Base-by-base conservation (phyloP, 306 rosid genomes). In the Quercus agrifolia region DNA sequence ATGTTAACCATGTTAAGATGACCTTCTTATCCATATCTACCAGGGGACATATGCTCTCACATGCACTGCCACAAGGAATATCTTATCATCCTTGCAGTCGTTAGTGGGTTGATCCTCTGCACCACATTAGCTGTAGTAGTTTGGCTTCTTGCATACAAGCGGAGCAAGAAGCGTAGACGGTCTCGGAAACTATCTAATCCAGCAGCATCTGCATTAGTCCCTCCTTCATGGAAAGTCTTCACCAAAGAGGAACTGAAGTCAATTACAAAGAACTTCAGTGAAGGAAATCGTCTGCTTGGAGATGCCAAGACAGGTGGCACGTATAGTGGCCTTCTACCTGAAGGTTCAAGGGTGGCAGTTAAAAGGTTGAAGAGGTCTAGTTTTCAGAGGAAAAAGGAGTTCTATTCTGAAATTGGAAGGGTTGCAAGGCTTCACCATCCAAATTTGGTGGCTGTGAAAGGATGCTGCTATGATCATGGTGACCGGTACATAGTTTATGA, bases 381-480 rank as follows among this genome's bases (percentile, higher is more conserved):
- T 80, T 95, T 92, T 83, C 97, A 95, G 78, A 89, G 99, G 84
- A 95, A 95, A 79, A 93, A 93, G 33, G 99, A 95, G 88, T 95
- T 95, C 83, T 88, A 90, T 84, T 93, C 98, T 56, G 99, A 89
- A 81, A 90, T 95, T 81, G 89, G 96, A 70, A 90, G 98, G 85
- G 98, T 95, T 86, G 97, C 99, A 28, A 91, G 87, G 90, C 99
- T 95, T 76, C 94, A 88, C 57, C 96, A 95, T 85, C 91, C 97
- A 78, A 93, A 91, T 88, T 84, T 95, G 85, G 97, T 95, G 86
- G 92, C 94, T 83, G 93, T 95, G 75, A 93, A 89, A 88, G 99
- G 99, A 56, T 95, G 99, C 85, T 93, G 99, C 89, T 95, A 95
- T 82, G 94, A 87, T 84, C 99, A 95, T 49, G 96, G 98, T 79